Percentiles rank a stretch among this genome's conserved stretches.
Conservation (phyloP, 441 rosid genomes). For the Bruguiera hainesii region DNA sequence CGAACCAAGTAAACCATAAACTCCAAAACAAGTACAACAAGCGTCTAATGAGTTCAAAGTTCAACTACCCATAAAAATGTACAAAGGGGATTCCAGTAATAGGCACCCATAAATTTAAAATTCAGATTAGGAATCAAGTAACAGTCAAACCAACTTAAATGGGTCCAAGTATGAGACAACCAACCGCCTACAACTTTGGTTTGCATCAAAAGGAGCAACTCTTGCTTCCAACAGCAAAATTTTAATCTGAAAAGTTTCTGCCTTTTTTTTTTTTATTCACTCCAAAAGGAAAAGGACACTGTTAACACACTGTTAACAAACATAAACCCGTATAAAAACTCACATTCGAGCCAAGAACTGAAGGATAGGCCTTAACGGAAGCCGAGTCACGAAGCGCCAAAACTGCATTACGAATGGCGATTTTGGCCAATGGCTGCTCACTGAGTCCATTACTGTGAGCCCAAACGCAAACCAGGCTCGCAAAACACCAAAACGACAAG, state of each 20-base stretch:
- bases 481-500: conserved; percentile 3
- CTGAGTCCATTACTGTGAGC: conserved; percentile 32
- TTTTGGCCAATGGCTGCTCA: conserved; percentile 55
- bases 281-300: not conserved
- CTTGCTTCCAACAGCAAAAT: too few species aligned
- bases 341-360: conserved; percentile 47
- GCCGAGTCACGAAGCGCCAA: conserved; percentile 34
- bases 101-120: too few species aligned
- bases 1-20: not conserved
- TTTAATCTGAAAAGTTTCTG: too few species aligned
- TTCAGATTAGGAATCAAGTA: too few species aligned
- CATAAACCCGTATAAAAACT: not conserved
- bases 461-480: conserved; percentile 8
- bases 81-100: not conserved
- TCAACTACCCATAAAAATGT: not conserved
- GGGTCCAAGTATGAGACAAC: too few species aligned
- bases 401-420: conserved; percentile 36
- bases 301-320: not conserved
- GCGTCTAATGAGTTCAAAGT: not conserved
- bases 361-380: conserved; percentile 34
- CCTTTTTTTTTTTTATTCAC: not conserved
- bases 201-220: too few species aligned
- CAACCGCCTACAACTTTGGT: too few species aligned
- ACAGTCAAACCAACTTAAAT: too few species aligned
- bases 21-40: not conserved